Evolutionary conservation across 1,139 yeast species (phyloP), one percentile per base, ranked within the genome.

Genomic region (Hansenula lynferdii): DNA sequence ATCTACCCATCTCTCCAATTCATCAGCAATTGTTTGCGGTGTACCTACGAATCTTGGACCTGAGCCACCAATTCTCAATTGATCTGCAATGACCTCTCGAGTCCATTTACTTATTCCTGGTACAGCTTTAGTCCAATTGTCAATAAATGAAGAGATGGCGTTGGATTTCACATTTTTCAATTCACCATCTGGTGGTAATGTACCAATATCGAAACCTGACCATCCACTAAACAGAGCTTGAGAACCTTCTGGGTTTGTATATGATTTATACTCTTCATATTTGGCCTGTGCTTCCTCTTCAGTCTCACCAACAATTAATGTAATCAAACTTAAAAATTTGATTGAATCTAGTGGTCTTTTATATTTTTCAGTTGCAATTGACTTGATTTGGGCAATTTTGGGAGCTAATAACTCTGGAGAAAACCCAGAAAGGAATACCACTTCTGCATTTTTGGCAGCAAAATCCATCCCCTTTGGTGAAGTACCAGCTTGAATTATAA

Each of bases 381-480:
- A 35, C 57, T 62, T n/a, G 28, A 63, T 52, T 22, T 55, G 57
- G 6, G 51, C 47, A 32, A 62, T 61, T 42, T 60, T 57, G 11
- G 42, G 50, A 6, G 51, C 59, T 20, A 64, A 53, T 15, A 50
- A 51, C 36, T 61, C 64, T 5, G 67, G 57, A 7, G 57, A 49
- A 26, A 49, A 40, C 11, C 49, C 47, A 18, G 67, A 60, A 17
- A 64, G 53, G 45, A 67, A 67, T 10, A 65, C 65, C 11, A 58
- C 58, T 46, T 67, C 72, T 3, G 70, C 72, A 49, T 65, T 61
- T 41, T 59, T 58, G 17, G 72, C 72, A 9, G 71, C 72, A 51
- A 64, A 63, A 10, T 64, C 62, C 37, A 59, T 61, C 11, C 73
- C 72, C 15, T 59, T 60, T 14, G 60, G 51, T 1, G 72, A 68